phyloP scores from a whole-genome alignment of 495 filamentous ascomycete genomes.

The Hamigera avellanea region DNA sequence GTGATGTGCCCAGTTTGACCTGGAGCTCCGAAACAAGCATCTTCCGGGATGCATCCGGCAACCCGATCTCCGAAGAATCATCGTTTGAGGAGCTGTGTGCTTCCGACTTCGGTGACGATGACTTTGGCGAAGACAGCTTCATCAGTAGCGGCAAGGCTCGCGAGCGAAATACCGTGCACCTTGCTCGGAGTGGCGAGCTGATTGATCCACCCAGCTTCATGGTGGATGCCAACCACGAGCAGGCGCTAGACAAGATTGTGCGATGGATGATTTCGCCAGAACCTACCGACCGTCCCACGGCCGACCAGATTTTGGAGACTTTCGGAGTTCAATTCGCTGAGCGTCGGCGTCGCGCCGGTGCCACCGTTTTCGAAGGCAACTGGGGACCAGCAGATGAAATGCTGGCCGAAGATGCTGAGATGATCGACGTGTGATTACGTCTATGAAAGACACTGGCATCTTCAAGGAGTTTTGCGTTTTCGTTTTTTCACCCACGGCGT shows the following conservation, averaged over 20 bases:
- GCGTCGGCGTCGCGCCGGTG: conserved; percentile 62
- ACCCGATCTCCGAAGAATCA: conserved; percentile 38
- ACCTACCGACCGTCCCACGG: conserved; percentile 60
- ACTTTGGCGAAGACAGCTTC: conserved; percentile 24
- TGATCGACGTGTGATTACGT: conserved; percentile 54
- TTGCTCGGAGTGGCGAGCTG: conserved; percentile 52
- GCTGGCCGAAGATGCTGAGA: conserved; percentile 57
- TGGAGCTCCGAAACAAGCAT: conserved; percentile 60
- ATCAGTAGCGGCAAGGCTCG: conserved; percentile 14
- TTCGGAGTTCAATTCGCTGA: conserved; percentile 68
- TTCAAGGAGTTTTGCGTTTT: conserved; percentile 25
- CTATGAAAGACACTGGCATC: conserved; percentile 22
- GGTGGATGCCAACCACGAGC: conserved; percentile 52
- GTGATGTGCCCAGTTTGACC: conserved; percentile 72
- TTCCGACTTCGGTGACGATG: conserved; percentile 36
- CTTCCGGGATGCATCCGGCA: conserved; percentile 63
- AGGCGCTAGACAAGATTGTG: conserved; percentile 76
- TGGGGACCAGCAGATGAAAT: conserved; percentile 79
- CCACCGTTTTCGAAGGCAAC: conserved; percentile 87
- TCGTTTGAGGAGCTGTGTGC: conserved; percentile 41
- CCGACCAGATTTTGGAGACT: conserved; percentile 55
- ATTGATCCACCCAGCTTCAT: conserved; percentile 76
- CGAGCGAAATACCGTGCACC: conserved; percentile 15
- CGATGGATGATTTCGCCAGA: conserved; percentile 76
- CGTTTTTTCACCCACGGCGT: conserved; percentile 17